These are phyloP conservation scores for Salinomyces thailandicus DNA, from an alignment of 2,329 filamentous ascomycete genomes.

Conservation along the genomic window DNA sequence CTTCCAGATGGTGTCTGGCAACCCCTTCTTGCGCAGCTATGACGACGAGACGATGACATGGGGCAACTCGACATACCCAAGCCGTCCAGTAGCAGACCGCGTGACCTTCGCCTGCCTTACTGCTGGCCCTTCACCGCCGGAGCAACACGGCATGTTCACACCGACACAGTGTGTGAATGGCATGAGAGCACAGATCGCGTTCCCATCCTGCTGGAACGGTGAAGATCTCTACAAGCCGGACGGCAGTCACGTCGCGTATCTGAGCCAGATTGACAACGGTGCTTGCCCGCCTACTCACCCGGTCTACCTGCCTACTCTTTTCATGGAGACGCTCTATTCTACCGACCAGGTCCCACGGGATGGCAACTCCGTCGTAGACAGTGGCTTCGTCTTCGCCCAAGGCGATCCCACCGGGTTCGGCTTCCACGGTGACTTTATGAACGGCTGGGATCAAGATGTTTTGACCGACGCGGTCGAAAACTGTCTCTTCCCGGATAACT, in stretches of 20 bases:
- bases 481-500: constrained; percentile 25
- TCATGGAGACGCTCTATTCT: constrained; percentile 32
- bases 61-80: constrained; percentile 24
- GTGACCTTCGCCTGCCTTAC: constrained; percentile 33
- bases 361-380: constrained; percentile 21
- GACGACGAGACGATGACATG: constrained; percentile 28
- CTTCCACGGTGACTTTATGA: constrained; percentile 46
- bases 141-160: constrained; percentile 24
- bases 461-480: constrained; percentile 30
- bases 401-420: constrained; percentile 43
- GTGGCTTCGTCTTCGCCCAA: constrained; percentile 37
- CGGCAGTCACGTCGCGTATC: constrained; percentile 33
- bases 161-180: constrained; percentile 25
- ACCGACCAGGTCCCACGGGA: constrained; percentile 24
- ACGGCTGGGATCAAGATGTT: constrained; percentile 37
- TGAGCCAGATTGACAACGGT: constrained; percentile 31
- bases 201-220: constrained; percentile 30
- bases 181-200: constrained; percentile 29
- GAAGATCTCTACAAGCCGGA: constrained; percentile 28
- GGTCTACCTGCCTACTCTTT: constrained; percentile 30
- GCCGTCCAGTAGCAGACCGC: constrained; percentile 40
- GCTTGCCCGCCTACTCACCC: constrained; percentile 32
- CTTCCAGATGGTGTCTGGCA: constrained; percentile 60
- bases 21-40: constrained; percentile 45
- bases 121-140: constrained; percentile 14